These are phyloP conservation scores for Pseudocercospora fijiensis DNA, from an alignment of 2,329 filamentous ascomycete genomes.

Conservation along the genomic window DNA sequence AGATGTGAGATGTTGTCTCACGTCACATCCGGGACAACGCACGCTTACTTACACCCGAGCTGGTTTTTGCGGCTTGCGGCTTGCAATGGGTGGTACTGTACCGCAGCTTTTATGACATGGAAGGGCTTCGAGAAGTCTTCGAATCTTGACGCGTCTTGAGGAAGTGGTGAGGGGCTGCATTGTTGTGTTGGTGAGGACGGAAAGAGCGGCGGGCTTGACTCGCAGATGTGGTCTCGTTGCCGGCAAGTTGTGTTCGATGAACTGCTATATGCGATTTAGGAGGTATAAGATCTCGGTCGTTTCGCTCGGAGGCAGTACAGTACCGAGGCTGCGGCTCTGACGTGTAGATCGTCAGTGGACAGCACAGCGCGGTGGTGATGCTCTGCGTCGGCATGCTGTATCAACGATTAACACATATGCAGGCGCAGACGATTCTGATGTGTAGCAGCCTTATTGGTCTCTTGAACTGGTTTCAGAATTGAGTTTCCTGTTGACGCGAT, in stretches of 20 bases:
- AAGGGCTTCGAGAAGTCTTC: not conserved
- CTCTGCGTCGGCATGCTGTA: slow-evolving; percentile 2
- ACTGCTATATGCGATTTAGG: slow-evolving; percentile 5
- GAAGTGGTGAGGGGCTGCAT: not conserved
- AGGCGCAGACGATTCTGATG: not conserved
- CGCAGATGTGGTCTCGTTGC: not conserved
- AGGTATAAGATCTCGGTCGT: not conserved
- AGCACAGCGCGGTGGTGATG: not conserved
- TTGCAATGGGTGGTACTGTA: not conserved
- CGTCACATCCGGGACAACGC: slow-evolving; percentile 16
- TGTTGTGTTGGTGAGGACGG: slow-evolving; percentile 6
- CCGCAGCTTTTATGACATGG: not conserved
- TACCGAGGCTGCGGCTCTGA: slow-evolving; percentile 5
- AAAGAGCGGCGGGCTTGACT: not conserved
- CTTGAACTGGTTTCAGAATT: slow-evolving; percentile 14
- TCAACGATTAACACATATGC: not conserved
- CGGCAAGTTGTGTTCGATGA: slow-evolving; percentile 2
- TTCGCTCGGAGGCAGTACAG: not conserved
- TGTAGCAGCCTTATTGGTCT: slow-evolving; percentile 7
- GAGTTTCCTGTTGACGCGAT: slow-evolving; percentile 20
- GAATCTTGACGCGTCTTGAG: not conserved
- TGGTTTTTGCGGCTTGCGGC: too few relatives aligned
- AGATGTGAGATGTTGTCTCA: slow-evolving; percentile 11
- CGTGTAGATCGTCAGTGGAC: not conserved
- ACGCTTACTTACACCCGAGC: not conserved